Percentiles rank a stretch among this genome's conserved stretches.
phyloP scores from a whole-genome alignment of 2,329 filamentous ascomycete genomes.

The Aspergillus tanneri region DNA sequence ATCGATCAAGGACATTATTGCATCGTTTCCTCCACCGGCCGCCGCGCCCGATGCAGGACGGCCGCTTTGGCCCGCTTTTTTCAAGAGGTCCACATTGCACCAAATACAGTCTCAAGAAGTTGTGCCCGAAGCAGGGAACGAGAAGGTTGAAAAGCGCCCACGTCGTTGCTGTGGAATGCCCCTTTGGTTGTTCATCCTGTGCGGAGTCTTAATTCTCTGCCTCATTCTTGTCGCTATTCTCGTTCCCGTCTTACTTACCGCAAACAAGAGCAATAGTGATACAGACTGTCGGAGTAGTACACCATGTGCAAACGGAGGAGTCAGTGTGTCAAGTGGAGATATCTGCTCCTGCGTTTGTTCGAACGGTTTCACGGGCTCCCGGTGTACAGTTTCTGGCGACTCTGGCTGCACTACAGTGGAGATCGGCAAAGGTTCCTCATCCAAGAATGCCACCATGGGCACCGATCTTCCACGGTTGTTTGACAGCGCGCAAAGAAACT shows the following conservation, averaged over 20 bases:
- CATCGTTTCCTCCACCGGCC: slow-evolving; percentile 62
- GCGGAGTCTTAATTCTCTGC: slow-evolving; percentile 64
- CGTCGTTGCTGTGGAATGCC: slow-evolving; percentile 82
- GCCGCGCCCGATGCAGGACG: slow-evolving; percentile 44
- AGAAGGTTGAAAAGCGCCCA: slow-evolving; percentile 31
- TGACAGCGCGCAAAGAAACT: slow-evolving; percentile 62
- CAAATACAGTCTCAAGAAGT: slow-evolving; percentile 30
- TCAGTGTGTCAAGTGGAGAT: slow-evolving; percentile 65
- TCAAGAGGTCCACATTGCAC: slow-evolving; percentile 36
- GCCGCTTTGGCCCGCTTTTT: slow-evolving; percentile 41
- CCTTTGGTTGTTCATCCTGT: slow-evolving; percentile 70
- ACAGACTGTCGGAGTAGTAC: slow-evolving; percentile 59
- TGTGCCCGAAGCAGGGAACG: slow-evolving; percentile 21
- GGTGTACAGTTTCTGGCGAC: slow-evolving; percentile 53
- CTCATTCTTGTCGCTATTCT: slow-evolving; percentile 79
- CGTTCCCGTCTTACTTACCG: slow-evolving; percentile 68
- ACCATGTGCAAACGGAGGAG: slow-evolving; percentile 76
- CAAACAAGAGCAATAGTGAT: slow-evolving; percentile 42
- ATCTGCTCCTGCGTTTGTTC: slow-evolving; percentile 84
- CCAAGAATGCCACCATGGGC: slow-evolving; percentile 74
- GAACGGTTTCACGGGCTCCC: slow-evolving; percentile 74
- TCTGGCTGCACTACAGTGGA: slow-evolving; percentile 56
- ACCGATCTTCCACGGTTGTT: slow-evolving; percentile 75
- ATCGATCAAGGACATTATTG: slow-evolving; percentile 64
- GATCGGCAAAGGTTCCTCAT: slow-evolving; percentile 39